Base-by-base conservation (phyloP, 352 stramenopile species). In the Pythium dissimile region DNA sequence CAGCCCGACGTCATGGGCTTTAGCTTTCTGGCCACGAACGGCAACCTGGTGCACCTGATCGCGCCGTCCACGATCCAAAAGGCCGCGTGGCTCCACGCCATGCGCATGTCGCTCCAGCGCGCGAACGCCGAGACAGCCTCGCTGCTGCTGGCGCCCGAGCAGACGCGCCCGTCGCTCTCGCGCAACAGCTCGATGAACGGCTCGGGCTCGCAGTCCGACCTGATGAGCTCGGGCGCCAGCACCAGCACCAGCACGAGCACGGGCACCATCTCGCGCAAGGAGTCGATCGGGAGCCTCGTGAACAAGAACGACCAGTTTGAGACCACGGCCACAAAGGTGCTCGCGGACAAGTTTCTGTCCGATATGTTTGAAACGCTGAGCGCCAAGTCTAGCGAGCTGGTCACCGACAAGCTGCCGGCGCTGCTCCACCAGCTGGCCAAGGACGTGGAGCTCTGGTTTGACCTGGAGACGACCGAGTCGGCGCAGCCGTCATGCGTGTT, bases 401-500 rank as follows among this genome's bases (percentile, higher is more conserved):
- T 86, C 15, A 77, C 75, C 30, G 77, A 89, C 10, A 67, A 71
- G 16, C 58, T 95, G 27, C 85, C 85, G 4, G 58, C 66, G 23
- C 86, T 93, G 41, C 51, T 92, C 23, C 73, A 83, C n/a, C 85
- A 95, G 59, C 52, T 95, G 34, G 90, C 81, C 66, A 92, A 95
- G 57, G 85, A 95, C 49, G 71, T 89, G 0, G 85, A 95, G 63
- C 54, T 95, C 24, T 73, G 86, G 27, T 95, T 95, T 42, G 84
- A 95, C 39, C 51, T 95, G 4, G 85, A 95, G 49, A 90, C 85
- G 7, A 62, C 75, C 30, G 85, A 95, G 50, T 80, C 64, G 2
- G 72, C 70, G 20, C 75, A 91, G 58, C 80, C 83, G 39, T 89
- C 78, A 31, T 93, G 83, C 32, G 83, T 94, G 37, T 95, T 91